Evolutionary conservation across 495 filamentous ascomycete genomes (phyloP), one percentile per base, ranked within the genome.

Genomic region (Tuber microsphaerosporum): DNA sequence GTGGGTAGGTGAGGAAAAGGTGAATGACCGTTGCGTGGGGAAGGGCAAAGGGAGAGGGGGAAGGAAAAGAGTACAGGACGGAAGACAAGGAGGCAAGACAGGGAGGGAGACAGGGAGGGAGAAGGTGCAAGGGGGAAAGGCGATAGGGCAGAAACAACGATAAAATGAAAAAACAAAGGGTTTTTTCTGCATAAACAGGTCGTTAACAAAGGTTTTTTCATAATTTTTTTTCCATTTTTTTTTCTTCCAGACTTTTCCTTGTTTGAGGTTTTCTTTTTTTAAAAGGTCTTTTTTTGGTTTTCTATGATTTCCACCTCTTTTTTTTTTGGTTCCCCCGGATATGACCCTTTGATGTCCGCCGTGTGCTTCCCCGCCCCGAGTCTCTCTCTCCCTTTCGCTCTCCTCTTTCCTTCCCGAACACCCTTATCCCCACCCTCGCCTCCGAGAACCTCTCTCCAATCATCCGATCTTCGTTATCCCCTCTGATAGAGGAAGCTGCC

Each of bases 121-220:
- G 45, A 46, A 31, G 26, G n/a, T 65, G 56, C 56, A 65, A 65
- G 26, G 56, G 51, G 56, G 56, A 31, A 61, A 31, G 56, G 26
- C 3, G 26, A 31, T 31, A 31, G n/a, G 12, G 26, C 56, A 65
- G 26, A n/a, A 61, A 65, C 56, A 65, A 31, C 56, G 26, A 65
- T 65, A 9, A 65, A 65, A 65, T 65, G 56, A 31, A 65, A 65
- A 65, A 31, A 31, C 56, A 65, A 56, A 56, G 56, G 56, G 56
- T 65, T 26, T 65, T 65, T 31, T 31, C 56, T 14, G 56, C 56
- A 17, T 65, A 65, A 65, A 65, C 3, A 31, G 56, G 56, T 65
- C 56, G 56, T 65, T 65, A 65, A 65, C 56, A 65, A 65, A 65
- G 56, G 56, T 65, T 65, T 65, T 65, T 65, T 65, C 31, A 56